These are phyloP conservation scores for Trichoderma atroviride DNA, from an alignment of 2,329 filamentous ascomycete species.

Conservation along the genomic window DNA sequence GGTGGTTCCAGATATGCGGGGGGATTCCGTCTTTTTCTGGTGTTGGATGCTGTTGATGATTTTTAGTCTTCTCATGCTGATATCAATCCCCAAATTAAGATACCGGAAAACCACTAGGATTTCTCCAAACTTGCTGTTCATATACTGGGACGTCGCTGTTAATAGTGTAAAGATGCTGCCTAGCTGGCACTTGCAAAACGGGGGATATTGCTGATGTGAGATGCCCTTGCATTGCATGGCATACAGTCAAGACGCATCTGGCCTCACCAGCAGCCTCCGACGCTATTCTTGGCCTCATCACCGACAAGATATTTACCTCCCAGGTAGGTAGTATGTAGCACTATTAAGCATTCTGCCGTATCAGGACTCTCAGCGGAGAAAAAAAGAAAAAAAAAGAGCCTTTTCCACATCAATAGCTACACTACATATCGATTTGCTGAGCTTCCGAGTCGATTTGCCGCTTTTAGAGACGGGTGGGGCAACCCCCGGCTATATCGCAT, in stretches of 20 bases:
- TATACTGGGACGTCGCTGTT: not conserved
- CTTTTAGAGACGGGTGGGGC: slow-evolving; percentile 2
- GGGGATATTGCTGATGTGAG: not conserved
- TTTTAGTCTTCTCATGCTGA: not conserved
- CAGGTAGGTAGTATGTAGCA: not conserved
- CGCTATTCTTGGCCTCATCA: not conserved
- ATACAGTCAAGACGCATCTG: not conserved
- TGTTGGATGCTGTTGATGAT: not conserved
- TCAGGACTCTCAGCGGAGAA: not conserved
- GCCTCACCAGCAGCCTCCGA: not conserved
- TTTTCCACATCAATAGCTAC: not conserved
- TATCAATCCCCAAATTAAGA: not conserved
- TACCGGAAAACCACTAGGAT: not conserved
- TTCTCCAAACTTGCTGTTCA: not conserved
- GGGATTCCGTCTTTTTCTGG: too few species aligned
- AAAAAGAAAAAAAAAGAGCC: too few species aligned
- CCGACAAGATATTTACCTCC: not conserved
- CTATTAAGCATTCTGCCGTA: not conserved
- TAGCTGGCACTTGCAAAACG: not conserved
- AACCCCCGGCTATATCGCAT: not conserved
- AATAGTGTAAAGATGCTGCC: not conserved
- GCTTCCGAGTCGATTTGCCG: slow-evolving; percentile 21
- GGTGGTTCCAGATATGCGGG: not conserved
- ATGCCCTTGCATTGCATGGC: not conserved
- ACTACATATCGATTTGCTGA: not conserved